Evolutionary conservation across 176 grass and related monocot genomes (phyloP).

Genomic region (Eremochloa ophiuroides): DNA sequence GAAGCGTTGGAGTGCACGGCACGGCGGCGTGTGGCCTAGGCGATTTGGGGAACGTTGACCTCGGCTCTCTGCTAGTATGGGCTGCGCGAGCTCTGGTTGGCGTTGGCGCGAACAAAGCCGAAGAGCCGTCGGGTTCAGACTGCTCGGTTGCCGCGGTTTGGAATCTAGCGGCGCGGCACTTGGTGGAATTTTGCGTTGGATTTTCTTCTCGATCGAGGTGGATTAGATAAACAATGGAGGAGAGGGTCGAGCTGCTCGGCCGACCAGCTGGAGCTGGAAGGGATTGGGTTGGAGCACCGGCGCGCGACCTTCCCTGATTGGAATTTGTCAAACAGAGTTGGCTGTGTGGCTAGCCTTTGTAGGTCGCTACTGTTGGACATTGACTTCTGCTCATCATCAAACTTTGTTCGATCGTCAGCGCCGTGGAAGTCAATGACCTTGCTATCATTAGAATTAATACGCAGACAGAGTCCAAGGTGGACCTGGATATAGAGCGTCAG

Average conservation of each 20-base stretch:
- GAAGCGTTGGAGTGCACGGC: constrained; percentile 15
- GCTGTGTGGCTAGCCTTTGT: neutral
- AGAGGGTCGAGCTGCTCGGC: neutral
- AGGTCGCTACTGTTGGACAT: neutral
- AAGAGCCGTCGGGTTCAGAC: constrained; percentile 16
- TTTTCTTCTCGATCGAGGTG: neutral
- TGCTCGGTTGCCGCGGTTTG: constrained; percentile 1
- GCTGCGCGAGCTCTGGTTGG: neutral
- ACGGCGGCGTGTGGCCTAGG: neutral
- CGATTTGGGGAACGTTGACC: constrained; percentile 17
- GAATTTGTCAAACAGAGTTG: constrained; percentile 14
- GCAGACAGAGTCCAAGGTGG: neutral
- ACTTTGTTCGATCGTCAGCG: neutral
- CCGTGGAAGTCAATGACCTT: neutral
- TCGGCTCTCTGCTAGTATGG: neutral
- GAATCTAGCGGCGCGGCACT: neutral
- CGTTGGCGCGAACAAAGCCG: constrained; percentile 5
- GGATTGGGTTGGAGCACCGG: neutral
- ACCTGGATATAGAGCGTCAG: neutral
- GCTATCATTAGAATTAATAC: neutral
- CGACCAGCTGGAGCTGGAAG: neutral
- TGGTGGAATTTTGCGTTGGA: neutral
- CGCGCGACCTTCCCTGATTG: neutral
- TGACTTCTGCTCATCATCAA: constrained; percentile 10
- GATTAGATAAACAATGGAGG: neutral